Evolutionary conservation across 768 basidiomycete genomes (phyloP).

Genomic region (Leccinum variicolor): DNA sequence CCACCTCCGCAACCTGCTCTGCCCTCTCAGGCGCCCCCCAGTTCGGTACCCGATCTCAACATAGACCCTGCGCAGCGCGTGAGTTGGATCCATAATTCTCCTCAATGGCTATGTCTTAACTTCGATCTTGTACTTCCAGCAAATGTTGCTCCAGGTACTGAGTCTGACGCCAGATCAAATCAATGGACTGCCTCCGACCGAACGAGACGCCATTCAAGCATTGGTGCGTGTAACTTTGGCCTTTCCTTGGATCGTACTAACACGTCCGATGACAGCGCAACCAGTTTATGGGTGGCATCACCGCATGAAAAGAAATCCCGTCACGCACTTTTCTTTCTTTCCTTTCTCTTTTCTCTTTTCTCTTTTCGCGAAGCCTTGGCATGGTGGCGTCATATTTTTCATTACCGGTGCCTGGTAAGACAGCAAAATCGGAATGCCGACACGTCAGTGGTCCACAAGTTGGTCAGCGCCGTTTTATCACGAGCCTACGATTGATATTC

Average conservation of each 20-base stretch:
- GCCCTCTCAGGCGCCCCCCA: conserved; percentile 29
- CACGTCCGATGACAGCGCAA: conserved; percentile 24
- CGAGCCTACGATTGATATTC: neutral
- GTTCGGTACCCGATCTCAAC: conserved; percentile 32
- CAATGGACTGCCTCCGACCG: conserved; percentile 70
- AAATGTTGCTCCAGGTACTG: conserved; percentile 85
- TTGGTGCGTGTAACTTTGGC: conserved; percentile 46
- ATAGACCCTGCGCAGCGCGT: conserved; percentile 55
- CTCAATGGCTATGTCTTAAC: neutral
- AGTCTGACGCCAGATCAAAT: conserved; percentile 81
- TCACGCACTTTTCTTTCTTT: neutral
- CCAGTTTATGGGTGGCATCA: conserved; percentile 34
- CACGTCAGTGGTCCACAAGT: neutral
- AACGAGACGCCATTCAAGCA: conserved; percentile 76
- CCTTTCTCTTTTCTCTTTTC: neutral
- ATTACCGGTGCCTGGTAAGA: neutral
- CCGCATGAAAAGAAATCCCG: conserved; percentile 14
- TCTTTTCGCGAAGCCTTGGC: neutral
- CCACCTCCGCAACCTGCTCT: conserved; percentile 30
- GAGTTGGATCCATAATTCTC: conserved; percentile 14
- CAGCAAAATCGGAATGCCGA: neutral
- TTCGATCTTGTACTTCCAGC: conserved; percentile 35
- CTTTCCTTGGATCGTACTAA: neutral
- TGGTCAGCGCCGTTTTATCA: neutral
- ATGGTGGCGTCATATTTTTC: neutral